Percentiles rank a stretch among this genome's conserved stretches.
phyloP scores from a whole-genome alignment of 805 yeast species.

The Starmera amethionina region DNA sequence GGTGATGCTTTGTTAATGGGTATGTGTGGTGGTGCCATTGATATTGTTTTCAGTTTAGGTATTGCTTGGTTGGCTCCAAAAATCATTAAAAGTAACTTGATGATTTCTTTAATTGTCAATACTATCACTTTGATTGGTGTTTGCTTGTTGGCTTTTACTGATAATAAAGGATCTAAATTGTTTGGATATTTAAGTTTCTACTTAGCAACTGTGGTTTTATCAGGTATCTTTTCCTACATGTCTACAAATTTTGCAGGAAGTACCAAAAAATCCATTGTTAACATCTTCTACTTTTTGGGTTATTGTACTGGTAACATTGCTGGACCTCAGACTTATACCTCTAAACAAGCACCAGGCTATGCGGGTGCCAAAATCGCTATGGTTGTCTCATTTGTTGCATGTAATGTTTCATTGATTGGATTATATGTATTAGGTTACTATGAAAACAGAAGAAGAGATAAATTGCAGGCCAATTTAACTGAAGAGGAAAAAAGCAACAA shows the following conservation, averaged over 20 bases:
- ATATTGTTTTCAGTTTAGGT: constrained; percentile 17
- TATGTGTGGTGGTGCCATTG: constrained; percentile 33
- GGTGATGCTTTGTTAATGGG: constrained; percentile 31
- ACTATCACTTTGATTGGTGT: not conserved
- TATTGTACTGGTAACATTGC: constrained; percentile 56
- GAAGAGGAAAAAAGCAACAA: too few relatives aligned
- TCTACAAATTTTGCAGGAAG: constrained; percentile 52
- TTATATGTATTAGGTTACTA: constrained; percentile 20
- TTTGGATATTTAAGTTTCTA: constrained; percentile 4
- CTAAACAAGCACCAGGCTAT: constrained; percentile 45
- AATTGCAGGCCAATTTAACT: constrained; percentile 1
- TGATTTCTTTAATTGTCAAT: not conserved
- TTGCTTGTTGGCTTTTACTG: not conserved
- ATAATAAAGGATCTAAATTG: not conserved
- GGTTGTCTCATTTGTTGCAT: constrained; percentile 34
- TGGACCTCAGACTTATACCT: constrained; percentile 60
- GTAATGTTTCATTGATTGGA: constrained; percentile 23
- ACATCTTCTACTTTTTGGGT: constrained; percentile 45
- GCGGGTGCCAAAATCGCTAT: constrained; percentile 40
- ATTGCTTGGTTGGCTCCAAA: not conserved
- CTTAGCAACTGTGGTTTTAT: constrained; percentile 11
- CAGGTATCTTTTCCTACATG: constrained; percentile 17
- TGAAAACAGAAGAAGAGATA: constrained; percentile 31
- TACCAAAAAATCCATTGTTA: constrained; percentile 52
- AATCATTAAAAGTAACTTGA: not conserved